These are phyloP conservation scores for Epichloe coenophiala DNA, from an alignment of 2,329 filamentous ascomycete genomes.

Conservation along the genomic window DNA sequence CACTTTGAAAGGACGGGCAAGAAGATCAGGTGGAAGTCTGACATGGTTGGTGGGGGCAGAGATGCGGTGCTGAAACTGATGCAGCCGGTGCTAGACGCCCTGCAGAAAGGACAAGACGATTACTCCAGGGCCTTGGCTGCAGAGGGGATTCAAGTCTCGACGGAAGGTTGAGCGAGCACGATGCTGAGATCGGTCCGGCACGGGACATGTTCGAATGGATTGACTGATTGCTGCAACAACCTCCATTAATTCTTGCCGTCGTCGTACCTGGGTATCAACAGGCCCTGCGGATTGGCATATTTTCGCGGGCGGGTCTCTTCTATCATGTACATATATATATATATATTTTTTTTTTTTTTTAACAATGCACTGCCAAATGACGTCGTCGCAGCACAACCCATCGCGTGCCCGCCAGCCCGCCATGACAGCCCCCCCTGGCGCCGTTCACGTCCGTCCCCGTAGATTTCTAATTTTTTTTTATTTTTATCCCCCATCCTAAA, in stretches of 20 bases:
- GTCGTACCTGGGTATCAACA: not conserved
- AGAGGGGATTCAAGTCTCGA: constrained; percentile 36
- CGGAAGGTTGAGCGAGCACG: constrained; percentile 21
- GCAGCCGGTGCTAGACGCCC: constrained; percentile 55
- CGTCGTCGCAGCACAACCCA: not conserved
- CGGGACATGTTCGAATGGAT: not conserved
- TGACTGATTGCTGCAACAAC: not conserved
- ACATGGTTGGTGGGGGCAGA: constrained; percentile 58
- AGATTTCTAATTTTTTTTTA: accelerated
- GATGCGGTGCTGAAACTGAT: constrained; percentile 66
- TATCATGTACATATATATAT: not conserved
- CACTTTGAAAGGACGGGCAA: constrained; percentile 60
- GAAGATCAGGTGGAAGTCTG: constrained; percentile 55
- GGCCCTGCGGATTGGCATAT: not conserved
- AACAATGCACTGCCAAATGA: not conserved
- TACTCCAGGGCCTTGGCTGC: constrained; percentile 61
- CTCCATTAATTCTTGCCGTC: not conserved
- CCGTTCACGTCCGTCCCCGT: too few relatives aligned
- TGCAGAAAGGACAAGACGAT: constrained; percentile 55
- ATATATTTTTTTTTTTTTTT: not conserved
- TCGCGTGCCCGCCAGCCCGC: not conserved
- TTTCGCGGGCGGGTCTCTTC: not conserved
- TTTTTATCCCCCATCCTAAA: too few relatives aligned
- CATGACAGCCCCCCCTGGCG: too few relatives aligned
- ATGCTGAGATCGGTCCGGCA: not conserved